phyloP scores from a whole-genome alignment of 768 basidiomycete species.

The Russula emetica region DNA sequence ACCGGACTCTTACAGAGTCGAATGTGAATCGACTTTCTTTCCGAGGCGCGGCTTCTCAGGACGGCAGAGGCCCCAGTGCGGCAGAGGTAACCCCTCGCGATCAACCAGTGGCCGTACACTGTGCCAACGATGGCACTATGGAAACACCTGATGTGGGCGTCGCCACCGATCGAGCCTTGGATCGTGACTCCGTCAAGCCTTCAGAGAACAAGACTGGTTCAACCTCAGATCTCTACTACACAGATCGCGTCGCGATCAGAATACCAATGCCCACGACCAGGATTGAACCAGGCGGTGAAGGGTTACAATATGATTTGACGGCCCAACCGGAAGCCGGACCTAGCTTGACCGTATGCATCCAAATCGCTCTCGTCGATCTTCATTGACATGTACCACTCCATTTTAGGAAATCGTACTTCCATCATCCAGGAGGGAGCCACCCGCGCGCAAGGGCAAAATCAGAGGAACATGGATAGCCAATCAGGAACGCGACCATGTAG shows the following conservation, averaged over 20 bases:
- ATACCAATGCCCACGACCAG: conserved; percentile 10
- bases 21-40: not conserved
- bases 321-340: not conserved
- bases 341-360: not conserved
- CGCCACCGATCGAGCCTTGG: not conserved
- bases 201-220: not conserved
- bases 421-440: not conserved
- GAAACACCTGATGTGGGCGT: not conserved
- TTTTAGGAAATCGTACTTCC: conserved; percentile 2
- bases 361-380: not conserved
- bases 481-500: not conserved
- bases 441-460: conserved; percentile 1
- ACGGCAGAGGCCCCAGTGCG: not conserved
- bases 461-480: conserved; percentile 15
- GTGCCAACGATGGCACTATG: not conserved
- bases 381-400: not conserved
- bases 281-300: not conserved
- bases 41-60: not conserved
- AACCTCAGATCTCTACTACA: conserved; percentile 16
- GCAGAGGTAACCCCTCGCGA: not conserved
- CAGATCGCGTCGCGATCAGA: not conserved
- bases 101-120: not conserved
- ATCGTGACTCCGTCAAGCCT: not conserved
- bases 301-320: not conserved
- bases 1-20: not conserved